Percentiles rank a stretch among this genome's conserved stretches.
Evolutionary conservation across 2,329 filamentous ascomycete species (phyloP).

Genomic region (Onygenales sp.): DNA sequence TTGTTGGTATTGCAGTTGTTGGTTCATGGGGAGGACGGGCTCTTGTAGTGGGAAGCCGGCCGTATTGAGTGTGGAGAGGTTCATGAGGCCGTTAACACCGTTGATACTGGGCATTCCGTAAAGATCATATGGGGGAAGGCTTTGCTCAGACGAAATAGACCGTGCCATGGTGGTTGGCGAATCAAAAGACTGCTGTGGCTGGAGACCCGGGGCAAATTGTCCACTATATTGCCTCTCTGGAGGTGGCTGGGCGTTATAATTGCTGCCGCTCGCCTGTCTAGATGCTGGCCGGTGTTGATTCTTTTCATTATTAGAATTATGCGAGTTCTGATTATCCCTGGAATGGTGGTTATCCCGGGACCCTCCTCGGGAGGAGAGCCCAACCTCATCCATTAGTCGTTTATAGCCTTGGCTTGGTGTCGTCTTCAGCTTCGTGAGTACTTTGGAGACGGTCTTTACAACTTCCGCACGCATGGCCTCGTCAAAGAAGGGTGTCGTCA

Average conservation of each 20-base stretch:
- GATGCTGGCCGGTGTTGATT: slow-evolving; percentile 34
- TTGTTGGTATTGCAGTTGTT: slow-evolving; percentile 49
- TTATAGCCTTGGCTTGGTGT: slow-evolving; percentile 95
- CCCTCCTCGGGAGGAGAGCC: slow-evolving; percentile 53
- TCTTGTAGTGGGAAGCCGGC: slow-evolving; percentile 28
- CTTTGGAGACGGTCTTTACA: slow-evolving; percentile 82
- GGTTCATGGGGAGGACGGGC: slow-evolving; percentile 31
- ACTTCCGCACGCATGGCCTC: slow-evolving; percentile 81
- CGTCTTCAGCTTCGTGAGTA: slow-evolving; percentile 81
- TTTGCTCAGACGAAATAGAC: slow-evolving; percentile 27
- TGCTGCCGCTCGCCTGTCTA: slow-evolving; percentile 28
- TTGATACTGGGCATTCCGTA: slow-evolving; percentile 28
- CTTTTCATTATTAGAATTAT: slow-evolving; percentile 29
- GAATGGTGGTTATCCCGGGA: slow-evolving; percentile 31
- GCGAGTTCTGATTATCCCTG: slow-evolving; percentile 24
- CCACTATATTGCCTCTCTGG: slow-evolving; percentile 35
- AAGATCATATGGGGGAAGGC: slow-evolving; percentile 27
- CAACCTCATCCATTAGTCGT: slow-evolving; percentile 96
- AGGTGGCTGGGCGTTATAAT: slow-evolving; percentile 25
- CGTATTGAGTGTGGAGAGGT: slow-evolving; percentile 1
- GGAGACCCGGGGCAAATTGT: slow-evolving; percentile 27
- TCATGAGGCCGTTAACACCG: slow-evolving; percentile 18
- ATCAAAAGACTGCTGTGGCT: slow-evolving; percentile 25
- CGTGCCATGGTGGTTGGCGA: slow-evolving; percentile 18
- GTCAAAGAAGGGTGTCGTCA: slow-evolving; percentile 95